Evolutionary conservation across 2,329 filamentous ascomycete genomes (phyloP), one percentile per base, ranked within the genome.

Genomic region (Capronia americana): DNA sequence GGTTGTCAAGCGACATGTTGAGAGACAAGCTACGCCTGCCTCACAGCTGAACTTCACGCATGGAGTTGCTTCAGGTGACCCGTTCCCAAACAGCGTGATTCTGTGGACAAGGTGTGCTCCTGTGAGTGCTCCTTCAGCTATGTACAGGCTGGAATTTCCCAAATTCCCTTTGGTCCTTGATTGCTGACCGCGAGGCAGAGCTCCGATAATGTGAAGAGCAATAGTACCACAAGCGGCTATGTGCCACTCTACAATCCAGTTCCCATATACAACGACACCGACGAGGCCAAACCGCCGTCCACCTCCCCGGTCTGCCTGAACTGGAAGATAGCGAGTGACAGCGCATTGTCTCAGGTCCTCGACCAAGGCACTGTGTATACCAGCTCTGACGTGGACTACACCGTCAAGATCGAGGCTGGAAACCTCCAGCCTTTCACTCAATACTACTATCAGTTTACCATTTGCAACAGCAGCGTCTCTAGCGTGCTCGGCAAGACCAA

Each of bases 381-480:
- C 0, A 90, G 85, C 41, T 90, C 86, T 0, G 90, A 92, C 74
- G 86, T 92, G 56, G 90, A 93, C 74, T 93, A 88, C 74, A 92
- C 90, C 0, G 80, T 92, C 66, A 92, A 92, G 82, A 87, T 87
- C 74, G 58, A 92, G 76, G 90, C 89, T 1, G 83, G 78, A 57
- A 83, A 84, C 14, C 75, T 92, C 48, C 78, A 85, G 59, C 82
- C 89, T 0, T 90, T 87, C 72, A 91, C 88, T 0, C 82, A 80
- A 1, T 91, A 92, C 70, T 54, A 75, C 74, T 76, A 91, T 72
- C 89, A 90, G 72, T 92, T 92, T 78, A 86, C 80, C 24, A 83
- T 92, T 32, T 92, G 90, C 73, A 79, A 82, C 61, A 89, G 88
- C 0, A 79, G 86, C 63, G 86, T 85, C 59, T 85, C 79, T 54